A percentile compares a stretch with the other conserved stretches of the same genome.
phyloP scores from a whole-genome alignment of 805 yeast genomes.

The Jamesozyma spencerorum region DNA sequence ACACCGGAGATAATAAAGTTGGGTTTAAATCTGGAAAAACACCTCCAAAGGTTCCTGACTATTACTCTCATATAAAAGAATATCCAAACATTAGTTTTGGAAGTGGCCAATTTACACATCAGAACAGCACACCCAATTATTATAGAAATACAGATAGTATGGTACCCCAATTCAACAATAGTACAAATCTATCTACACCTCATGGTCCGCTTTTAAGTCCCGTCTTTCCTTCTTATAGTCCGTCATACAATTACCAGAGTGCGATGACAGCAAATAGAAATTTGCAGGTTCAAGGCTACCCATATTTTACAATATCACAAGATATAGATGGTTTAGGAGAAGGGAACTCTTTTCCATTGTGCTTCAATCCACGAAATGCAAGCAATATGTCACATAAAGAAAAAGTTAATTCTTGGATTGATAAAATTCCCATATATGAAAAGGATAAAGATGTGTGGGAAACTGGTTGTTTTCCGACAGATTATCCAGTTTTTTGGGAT shows the following conservation, averaged over 20 bases:
- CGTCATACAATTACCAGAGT: no score
- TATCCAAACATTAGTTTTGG: conserved; percentile 1
- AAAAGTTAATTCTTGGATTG: conserved; percentile 59
- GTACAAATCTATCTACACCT: conserved; percentile 11
- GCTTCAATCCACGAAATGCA: conserved; percentile 54
- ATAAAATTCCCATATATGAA: conserved; percentile 41
- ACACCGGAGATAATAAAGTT: neutral
- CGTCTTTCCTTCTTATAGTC: neutral
- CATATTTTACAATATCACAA: neutral
- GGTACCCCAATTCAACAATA: conserved; percentile 13
- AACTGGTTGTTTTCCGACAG: conserved; percentile 18
- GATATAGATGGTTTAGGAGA: neutral
- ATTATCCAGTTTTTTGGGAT: conserved; percentile 26
- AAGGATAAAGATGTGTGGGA: conserved; percentile 12
- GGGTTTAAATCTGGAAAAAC: neutral
- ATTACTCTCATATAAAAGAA: conserved; percentile 7
- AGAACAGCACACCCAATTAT: conserved; percentile 2
- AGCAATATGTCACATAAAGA: conserved; percentile 57
- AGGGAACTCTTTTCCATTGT: conserved; percentile 32
- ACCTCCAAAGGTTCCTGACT: conserved; percentile 6
- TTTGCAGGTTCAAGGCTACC: neutral
- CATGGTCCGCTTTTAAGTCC: neutral
- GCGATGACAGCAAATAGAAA: neutral
- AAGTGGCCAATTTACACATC: conserved; percentile 1
- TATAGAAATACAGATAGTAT: conserved; percentile 6